A percentile compares a stretch with the other conserved stretches of the same genome.
phyloP scores from a whole-genome alignment of 2,329 filamentous ascomycete genomes.

The Ascochyta koolunga region DNA sequence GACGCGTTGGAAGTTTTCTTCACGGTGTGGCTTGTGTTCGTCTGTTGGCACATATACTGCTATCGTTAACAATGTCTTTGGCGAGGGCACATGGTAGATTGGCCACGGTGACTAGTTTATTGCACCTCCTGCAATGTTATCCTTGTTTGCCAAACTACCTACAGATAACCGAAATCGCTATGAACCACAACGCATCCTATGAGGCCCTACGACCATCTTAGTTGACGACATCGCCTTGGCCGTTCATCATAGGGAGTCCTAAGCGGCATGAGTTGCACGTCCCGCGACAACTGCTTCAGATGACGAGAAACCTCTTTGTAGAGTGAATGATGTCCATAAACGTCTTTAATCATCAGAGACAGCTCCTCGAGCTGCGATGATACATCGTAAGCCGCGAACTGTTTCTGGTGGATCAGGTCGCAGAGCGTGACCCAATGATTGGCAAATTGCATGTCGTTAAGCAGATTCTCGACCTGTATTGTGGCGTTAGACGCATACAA shows the following conservation, averaged over 20 bases:
- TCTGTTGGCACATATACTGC: not conserved
- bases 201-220: not conserved
- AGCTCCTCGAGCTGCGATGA: not conserved
- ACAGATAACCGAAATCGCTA: not conserved
- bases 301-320: not conserved
- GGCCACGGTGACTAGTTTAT: no score
- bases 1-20: not conserved
- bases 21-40: not conserved
- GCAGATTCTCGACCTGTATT: not conserved
- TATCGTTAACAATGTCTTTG: not conserved
- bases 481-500: no score
- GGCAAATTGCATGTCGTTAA: not conserved
- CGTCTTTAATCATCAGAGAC: not conserved
- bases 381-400: not conserved
- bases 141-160: not conserved
- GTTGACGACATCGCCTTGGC: not conserved
- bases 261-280: not conserved
- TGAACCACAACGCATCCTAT: not conserved
- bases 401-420: not conserved
- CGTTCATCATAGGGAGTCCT: not conserved
- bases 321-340: not conserved
- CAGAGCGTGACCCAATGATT: not conserved
- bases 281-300: slow-evolving; percentile 2
- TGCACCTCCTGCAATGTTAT: not conserved
- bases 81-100: no score